Base-by-base conservation (phyloP, 2,329 filamentous ascomycete genomes). In the Fusarium hostae region DNA sequence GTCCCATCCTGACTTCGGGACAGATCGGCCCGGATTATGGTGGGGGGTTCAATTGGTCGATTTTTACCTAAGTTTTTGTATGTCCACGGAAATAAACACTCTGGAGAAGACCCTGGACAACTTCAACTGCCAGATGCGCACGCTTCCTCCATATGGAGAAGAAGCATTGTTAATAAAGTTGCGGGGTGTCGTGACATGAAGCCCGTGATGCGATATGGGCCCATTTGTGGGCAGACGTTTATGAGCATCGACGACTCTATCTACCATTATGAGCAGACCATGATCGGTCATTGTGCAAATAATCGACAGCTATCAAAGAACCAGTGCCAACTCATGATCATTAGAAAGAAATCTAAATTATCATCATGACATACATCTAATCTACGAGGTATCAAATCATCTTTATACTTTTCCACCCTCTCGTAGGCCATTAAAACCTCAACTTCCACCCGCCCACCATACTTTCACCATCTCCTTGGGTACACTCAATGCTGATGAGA, bases 391-490 rank as follows among this genome's bases (percentile, higher is more conserved):
- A 66, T 56, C 43, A 71, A 56, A 47, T 26, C 51, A 51, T 18
- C n/a, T 54, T 56, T 71, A 41, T 70, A 66, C 60, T 71, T 71
- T 71, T 66, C 52, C 45, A n/a, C 57, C 26, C 52, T 47, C 35
- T 28, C 65, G n/a, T 47, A 55, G 20, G 26, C 30, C 59, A 55
- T 55, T 51, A 43, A 52, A 39, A 34, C 24, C 16, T 50, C 41
- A 70, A 43, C 55, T 35, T 18, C 71, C 50, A n/a, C 71, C 50
- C 20, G 72, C 64, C 74, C 74, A 76, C 74, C 74, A 76, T 37
- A 76, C 74, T 59, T 76, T 76, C 34, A 75, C 74, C 57, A 75
- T 56, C 72, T 76, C 74, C 34, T 71, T 76, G 1, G 63, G 67
- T 15, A 71, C 72, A 30, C 66, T 75, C 62, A 72, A 63, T 16